Conservation (phyloP, 2,329 filamentous ascomycete species). For the Polytolypa hystricis region DNA sequence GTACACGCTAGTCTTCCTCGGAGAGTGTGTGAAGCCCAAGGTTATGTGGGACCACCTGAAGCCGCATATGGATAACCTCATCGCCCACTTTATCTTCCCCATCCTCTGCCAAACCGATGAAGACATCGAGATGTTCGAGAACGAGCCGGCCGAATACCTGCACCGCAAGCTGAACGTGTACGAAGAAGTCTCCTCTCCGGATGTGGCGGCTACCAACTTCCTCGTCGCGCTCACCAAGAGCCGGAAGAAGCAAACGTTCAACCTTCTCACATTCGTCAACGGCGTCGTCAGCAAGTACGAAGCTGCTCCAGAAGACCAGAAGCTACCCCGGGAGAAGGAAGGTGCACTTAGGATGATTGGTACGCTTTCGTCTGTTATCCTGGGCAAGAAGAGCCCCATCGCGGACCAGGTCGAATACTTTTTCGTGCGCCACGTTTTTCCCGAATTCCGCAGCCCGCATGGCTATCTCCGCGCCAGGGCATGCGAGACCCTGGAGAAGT, state of each 20-base stretch:
- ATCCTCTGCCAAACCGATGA: constrained; percentile 86
- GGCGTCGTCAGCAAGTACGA: constrained; percentile 91
- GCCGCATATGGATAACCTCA: constrained; percentile 82
- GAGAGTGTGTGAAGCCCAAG: constrained; percentile 95
- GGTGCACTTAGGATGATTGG: constrained; percentile 95
- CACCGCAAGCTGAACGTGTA: constrained; percentile 97
- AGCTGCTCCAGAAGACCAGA: constrained; percentile 68
- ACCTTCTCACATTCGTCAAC: constrained; percentile 90
- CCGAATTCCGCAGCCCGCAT: constrained; percentile 85
- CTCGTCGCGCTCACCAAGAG: constrained; percentile 88
- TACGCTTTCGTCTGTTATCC: constrained; percentile 81
- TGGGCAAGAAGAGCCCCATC: constrained; percentile 97
- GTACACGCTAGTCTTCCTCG: constrained; percentile 87
- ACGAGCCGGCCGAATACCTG: constrained; percentile 90
- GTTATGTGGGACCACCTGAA: constrained; percentile 93
- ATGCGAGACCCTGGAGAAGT: constrained; percentile 96
- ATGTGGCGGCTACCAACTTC: constrained; percentile 94
- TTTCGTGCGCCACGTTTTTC: constrained; percentile 95
- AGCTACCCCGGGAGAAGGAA: constrained; percentile 91
- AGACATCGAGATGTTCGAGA: constrained; percentile 85
- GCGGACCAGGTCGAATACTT: constrained; percentile 98
- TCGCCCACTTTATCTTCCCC: constrained; percentile 91
- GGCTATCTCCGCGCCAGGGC: constrained; percentile 89
- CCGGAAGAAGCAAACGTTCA: constrained; percentile 89
- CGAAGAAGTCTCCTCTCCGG: constrained; percentile 89